Base-by-base conservation (phyloP, 805 yeast genomes). In the Cyberlindnera misumaiensis region DNA sequence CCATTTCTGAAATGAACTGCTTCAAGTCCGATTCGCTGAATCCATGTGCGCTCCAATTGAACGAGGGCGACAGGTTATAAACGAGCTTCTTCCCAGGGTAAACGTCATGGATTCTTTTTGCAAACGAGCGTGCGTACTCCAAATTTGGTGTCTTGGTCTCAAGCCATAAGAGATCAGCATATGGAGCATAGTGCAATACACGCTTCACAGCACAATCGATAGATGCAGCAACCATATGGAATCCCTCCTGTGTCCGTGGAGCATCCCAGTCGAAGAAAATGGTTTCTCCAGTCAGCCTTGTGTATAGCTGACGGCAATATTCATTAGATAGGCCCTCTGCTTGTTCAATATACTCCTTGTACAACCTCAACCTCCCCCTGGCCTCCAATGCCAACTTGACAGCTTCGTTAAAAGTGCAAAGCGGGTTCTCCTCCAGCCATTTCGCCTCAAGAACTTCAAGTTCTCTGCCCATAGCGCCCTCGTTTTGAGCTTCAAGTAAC, bases 101-200 rank as follows among this genome's bases (percentile, higher is more conserved):
- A 18, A 62, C 53, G 12, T 55, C 59, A 39, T 72, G 76, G 41
- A 77, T 67, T 35, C 58, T 55, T 11, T 60, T 50, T 12, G 80
- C 75, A 36, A 50, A 48, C 3, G 52, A 56, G 38, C 57, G 58
- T 7, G 81, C 80, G 51, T 73, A 73, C 24, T 61, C 45, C 35
- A 76, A 53, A 46, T 75, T 68, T 14, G 83, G 83, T 4, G 69
- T 65, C 53, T 75, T 75, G 28, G 83, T 77, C 50, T 78, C 82
- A 13, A 77, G 60, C 83, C 83, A 77, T 16, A 77, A 54, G 52
- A 75, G 53, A 41, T 77, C 83, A 11, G 81, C 68, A 43, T 72
- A 72, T 11, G 81, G 82, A 5, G 80, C 75, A 53, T 63, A 77
- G 1, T 66, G 65, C 20, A 74, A 52, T 0, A 75, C 72, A 39